These are phyloP conservation scores for Trametes villosa DNA, from an alignment of 768 basidiomycete genomes.

Conservation along the genomic window DNA sequence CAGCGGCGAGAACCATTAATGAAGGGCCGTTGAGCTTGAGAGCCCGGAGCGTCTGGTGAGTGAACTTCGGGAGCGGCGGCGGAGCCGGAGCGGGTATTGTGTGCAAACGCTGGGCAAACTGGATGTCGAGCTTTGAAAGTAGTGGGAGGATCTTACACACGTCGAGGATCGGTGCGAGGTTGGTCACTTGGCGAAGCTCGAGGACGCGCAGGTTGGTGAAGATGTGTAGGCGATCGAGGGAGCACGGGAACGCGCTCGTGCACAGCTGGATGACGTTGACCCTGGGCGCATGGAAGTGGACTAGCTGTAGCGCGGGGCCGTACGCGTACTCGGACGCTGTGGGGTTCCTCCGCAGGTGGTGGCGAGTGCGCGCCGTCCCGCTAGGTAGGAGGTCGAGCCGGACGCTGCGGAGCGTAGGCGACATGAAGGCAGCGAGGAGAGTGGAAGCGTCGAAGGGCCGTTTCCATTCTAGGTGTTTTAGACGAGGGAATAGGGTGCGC, in stretches of 20 bases:
- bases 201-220: not conserved
- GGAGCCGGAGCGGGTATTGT: not conserved
- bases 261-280: not conserved
- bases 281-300: not conserved
- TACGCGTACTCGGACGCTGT: not conserved
- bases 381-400: not conserved
- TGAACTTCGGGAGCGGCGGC: not conserved
- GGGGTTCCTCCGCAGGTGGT: not conserved
- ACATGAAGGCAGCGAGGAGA: not conserved
- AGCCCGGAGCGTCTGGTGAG: not conserved
- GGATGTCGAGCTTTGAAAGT: not conserved
- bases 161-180: not conserved
- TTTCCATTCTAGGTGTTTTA: not conserved
- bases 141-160: not conserved
- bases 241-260: slow-evolving; percentile 1
- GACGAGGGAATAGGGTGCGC: not conserved
- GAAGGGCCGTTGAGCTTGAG: not conserved
- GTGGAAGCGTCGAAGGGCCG: not conserved
- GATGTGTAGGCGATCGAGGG: not conserved
- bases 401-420: slow-evolving; percentile 8
- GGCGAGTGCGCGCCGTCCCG: not conserved
- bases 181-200: not conserved
- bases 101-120: not conserved
- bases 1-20: not conserved
- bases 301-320: not conserved